Base-by-base conservation (phyloP, 1,284 basidiomycete species). In the Pseudomicrostroma phylloplanum region DNA sequence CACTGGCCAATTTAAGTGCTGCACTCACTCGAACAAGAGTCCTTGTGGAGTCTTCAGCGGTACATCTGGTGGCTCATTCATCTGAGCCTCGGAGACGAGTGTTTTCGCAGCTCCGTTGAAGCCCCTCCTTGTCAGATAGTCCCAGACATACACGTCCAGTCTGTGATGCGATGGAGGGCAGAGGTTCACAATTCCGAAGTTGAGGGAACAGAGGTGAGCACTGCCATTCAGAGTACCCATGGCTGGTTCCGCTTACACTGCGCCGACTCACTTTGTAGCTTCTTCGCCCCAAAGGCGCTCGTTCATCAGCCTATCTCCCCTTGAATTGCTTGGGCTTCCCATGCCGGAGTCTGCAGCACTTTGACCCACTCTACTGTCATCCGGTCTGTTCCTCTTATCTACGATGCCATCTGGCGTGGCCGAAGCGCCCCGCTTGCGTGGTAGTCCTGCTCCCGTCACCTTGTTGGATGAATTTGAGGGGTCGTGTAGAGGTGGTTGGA, bases 141-240 rank as follows among this genome's bases (percentile, higher is more conserved):
- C 77, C 77, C 77, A 79, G 19, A 79, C 71, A 48, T 79, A 79
- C 54, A 77, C 64, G 51, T 79, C 74, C 26, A 79, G 66, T 36
- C 66, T 71, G n/a, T n/a, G n/a, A n/a, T n/a, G n/a, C n/a, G 56
- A 13, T 15, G 49, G 62, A 25, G 57, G 21, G 21, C 13, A 23
- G 19, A 23, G 15, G 39, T 11, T n/a, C 36, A 21, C n/a, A 60
- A 56, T 46, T n/a, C n/a, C 25, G 21, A 48, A n/a, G 46, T 39
- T 12, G n/a, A 19, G 21, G 17, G 25, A 21, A 15, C 12, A 48
- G 46, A 15, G 8, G 30, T 36, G 4, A 36, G 30, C 30, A 36
- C 30, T 36, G 30, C 15, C 23, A 12, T 11, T 15, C 15, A 9
- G 3, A 25, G 41, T 25, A 58, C 48, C 57, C 60, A 49, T 58